Evolutionary conservation across 495 filamentous ascomycete genomes (phyloP), one percentile per base, ranked within the genome.

Genomic region (Hyphodiscus hymeniophilus): DNA sequence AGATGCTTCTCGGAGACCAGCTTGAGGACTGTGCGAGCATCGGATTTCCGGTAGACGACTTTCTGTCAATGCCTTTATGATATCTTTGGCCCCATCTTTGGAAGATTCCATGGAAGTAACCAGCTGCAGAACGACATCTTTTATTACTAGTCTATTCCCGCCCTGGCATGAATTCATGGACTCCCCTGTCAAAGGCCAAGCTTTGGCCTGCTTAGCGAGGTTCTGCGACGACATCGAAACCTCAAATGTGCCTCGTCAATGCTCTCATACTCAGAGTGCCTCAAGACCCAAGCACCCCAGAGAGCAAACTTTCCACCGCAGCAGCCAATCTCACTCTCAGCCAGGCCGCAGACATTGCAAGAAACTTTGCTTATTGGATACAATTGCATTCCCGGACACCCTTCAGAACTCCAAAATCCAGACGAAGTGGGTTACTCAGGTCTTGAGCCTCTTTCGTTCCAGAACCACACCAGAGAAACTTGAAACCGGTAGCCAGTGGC

Each of bases 211-310:
- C 21, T 53, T 52, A 53, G 56, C 56, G 56, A 59, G 28, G 1
- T 12, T 53, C 52, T 55, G 52, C 52, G 52, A 59, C 56, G 45
- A 45, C 49, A 45, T 23, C 56, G 56, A 59, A 59, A 59, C 56
- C 52, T 39, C 42, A 20, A 41, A 16, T 43, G 36, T 55, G 41
- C 48, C 40, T 53, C 49, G 41, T 46, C 52, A 46, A 45, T 47
- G 42, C 45, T 36, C 55, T 55, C 48, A 46, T 24, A 59, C 56
- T 50, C 40, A 18, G 32, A 30, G 18, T 49, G 56, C 24, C 40
- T 7, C 45, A 32, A 18, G 28, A 42, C 26, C 33, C 28, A 38
- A 44, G 48, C 48, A 47, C 44, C 24, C 18, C 26, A 4, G 3
- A 10, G 22, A 38, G 44, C 5, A 13, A 22, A 43, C 18, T 35